Conservation (phyloP, 2,329 filamentous ascomycete species). For the Leptosphaerulina australis region DNA sequence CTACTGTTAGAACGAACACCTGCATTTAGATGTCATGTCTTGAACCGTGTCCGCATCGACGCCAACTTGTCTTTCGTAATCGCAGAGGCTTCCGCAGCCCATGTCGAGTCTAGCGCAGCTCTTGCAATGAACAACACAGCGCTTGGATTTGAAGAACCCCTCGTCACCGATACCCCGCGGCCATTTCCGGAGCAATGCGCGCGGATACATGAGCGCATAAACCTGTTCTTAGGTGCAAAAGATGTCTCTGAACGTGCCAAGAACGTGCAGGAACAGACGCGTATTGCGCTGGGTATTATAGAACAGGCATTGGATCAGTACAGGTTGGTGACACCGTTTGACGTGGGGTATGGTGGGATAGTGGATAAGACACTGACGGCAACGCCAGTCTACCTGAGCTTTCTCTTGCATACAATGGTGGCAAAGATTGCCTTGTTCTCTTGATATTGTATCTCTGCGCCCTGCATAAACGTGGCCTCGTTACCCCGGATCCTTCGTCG, state of each 20-base stretch:
- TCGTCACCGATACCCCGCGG: constrained; percentile 54
- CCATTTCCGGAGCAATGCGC: constrained; percentile 54
- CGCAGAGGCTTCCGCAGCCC: constrained; percentile 29
- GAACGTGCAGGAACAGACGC: constrained; percentile 75
- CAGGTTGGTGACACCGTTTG: constrained; percentile 58
- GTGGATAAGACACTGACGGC: constrained; percentile 24
- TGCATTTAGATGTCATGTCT: constrained; percentile 32
- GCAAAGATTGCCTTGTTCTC: constrained; percentile 95
- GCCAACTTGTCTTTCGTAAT: constrained; percentile 22
- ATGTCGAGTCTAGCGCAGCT: constrained; percentile 43
- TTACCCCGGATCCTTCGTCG: constrained; percentile 28
- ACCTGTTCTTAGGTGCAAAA: constrained; percentile 68
- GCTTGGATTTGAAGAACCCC: constrained; percentile 40
- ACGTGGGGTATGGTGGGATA: constrained; percentile 5
- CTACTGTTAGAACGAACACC: constrained; percentile 21
- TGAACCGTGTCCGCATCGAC: constrained; percentile 28
- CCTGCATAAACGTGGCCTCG: constrained; percentile 51
- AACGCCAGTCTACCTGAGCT: constrained; percentile 71
- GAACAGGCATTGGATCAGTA: constrained; percentile 77
- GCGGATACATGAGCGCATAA: constrained; percentile 64
- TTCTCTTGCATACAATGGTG: constrained; percentile 94
- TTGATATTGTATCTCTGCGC: constrained; percentile 82
- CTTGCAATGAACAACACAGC: constrained; percentile 45
- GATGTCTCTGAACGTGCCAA: constrained; percentile 63
- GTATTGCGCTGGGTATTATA: constrained; percentile 73